phyloP scores from a whole-genome alignment of 176 grass and related monocot genomes.

The Panicum miliaceum region DNA sequence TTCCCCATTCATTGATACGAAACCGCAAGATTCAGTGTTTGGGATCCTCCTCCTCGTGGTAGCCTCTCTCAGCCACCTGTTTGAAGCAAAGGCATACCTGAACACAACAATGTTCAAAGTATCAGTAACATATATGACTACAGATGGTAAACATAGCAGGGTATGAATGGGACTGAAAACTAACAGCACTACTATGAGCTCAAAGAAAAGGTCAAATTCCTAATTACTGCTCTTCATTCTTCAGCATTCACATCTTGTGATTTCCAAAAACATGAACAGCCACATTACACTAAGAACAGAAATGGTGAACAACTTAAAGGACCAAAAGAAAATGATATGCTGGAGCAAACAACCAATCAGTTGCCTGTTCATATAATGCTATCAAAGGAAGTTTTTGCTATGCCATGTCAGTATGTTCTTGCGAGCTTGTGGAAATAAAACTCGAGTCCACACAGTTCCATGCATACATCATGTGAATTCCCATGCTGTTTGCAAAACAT shows the following conservation, averaged over 20 bases:
- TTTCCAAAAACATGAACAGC: not conserved
- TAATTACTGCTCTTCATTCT: not conserved
- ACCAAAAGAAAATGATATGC: not conserved
- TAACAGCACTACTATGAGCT: not conserved
- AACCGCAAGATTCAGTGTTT: conserved; percentile 56
- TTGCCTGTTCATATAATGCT: not conserved
- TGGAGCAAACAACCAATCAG: conserved; percentile 14
- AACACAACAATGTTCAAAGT: conserved; percentile 28
- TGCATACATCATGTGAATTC: not conserved
- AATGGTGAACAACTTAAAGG: not conserved
- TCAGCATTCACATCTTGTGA: not conserved
- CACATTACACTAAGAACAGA: conserved; percentile 1
- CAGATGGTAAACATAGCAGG: not conserved
- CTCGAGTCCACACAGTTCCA: not conserved
- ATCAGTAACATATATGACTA: conserved; percentile 12
- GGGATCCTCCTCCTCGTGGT: conserved; percentile 68
- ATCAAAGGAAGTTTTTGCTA: not conserved
- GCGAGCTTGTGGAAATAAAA: not conserved
- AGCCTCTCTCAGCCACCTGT: conserved; percentile 68
- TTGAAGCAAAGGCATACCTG: conserved; percentile 74
- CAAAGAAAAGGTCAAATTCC: not conserved
- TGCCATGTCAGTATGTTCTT: not conserved
- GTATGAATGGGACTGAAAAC: not conserved
- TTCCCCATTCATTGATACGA: conserved; percentile 72
- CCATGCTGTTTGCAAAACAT: not conserved